Percentiles rank a stretch among this genome's conserved stretches.
These are phyloP conservation scores for Dacryopinax primogenitus DNA, from an alignment of 768 basidiomycete species.

Conservation along the genomic window DNA sequence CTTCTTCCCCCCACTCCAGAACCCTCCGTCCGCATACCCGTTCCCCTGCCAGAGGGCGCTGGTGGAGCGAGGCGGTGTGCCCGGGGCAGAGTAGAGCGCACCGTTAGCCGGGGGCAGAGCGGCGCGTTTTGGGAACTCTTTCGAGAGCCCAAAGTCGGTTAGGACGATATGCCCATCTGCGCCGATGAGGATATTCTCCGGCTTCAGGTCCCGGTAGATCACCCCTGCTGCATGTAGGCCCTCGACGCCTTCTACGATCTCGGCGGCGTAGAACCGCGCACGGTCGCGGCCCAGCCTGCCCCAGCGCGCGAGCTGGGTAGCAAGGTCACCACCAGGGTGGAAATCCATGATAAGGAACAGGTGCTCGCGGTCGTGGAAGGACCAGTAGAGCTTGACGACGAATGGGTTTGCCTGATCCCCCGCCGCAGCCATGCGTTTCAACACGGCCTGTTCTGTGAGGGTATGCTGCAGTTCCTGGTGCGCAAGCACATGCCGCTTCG, in stretches of 20 bases:
- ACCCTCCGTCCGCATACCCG: constrained; percentile 43
- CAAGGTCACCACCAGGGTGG: constrained; percentile 91
- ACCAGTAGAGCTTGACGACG: constrained; percentile 91
- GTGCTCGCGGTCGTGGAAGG: constrained; percentile 96
- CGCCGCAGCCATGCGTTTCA: constrained; percentile 68
- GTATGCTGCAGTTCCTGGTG: constrained; percentile 96
- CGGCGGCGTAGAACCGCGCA: constrained; percentile 92
- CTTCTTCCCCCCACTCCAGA: constrained; percentile 28
- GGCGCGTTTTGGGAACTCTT: constrained; percentile 55
- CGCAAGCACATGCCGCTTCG: constrained; percentile 90
- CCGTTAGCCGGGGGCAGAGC: neutral
- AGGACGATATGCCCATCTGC: constrained; percentile 91
- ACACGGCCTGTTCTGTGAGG: constrained; percentile 86
- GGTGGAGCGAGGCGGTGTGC: constrained; percentile 36
- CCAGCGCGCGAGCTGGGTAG: constrained; percentile 94
- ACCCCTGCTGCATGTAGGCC: constrained; percentile 88
- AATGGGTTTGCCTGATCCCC: constrained; percentile 72
- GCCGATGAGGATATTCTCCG: constrained; percentile 91
- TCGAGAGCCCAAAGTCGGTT: constrained; percentile 92
- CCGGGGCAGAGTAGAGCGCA: constrained; percentile 33
- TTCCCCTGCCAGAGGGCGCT: constrained; percentile 46
- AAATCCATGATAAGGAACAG: constrained; percentile 97
- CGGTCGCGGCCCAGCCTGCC: constrained; percentile 85
- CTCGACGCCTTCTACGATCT: constrained; percentile 93
- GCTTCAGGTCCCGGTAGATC: constrained; percentile 95